These are phyloP conservation scores for Bryum argenteum DNA, from an alignment of 225 moss, liverwort and hornwort species.

Conservation along the genomic window DNA sequence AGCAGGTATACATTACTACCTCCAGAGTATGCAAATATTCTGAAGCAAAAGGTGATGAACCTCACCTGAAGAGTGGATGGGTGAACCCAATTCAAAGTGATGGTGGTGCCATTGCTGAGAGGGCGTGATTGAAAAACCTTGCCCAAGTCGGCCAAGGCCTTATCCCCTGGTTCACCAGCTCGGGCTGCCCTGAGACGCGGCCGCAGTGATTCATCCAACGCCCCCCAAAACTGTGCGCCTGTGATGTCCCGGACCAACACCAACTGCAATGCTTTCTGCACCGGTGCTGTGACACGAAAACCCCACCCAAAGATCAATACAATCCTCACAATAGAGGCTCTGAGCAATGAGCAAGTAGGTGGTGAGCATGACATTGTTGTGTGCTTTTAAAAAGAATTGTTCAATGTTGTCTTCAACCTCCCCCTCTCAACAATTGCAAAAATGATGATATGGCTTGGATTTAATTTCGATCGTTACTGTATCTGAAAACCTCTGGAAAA, in stretches of 20 bases:
- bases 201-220: slow-evolving; percentile 64
- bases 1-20: too few species aligned
- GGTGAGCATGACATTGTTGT: too few species aligned
- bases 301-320: slow-evolving; percentile 20
- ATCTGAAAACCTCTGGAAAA: too few species aligned
- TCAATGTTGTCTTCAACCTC: too few species aligned
- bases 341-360: too few species aligned
- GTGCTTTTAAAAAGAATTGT: too few species aligned
- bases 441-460: too few species aligned
- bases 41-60: neutral
- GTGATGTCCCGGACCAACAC: slow-evolving; percentile 75
- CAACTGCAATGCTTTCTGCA: slow-evolving; percentile 65
- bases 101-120: slow-evolving; percentile 49
- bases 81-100: slow-evolving; percentile 66
- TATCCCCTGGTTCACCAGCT: slow-evolving; percentile 50
- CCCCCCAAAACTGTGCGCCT: slow-evolving; percentile 79
- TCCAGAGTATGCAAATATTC: too few species aligned
- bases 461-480: too few species aligned
- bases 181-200: slow-evolving; percentile 60
- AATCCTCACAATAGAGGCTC: neutral
- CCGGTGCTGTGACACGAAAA: slow-evolving; percentile 38
- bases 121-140: slow-evolving; percentile 54
- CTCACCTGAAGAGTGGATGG: slow-evolving; percentile 56
- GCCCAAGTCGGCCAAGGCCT: slow-evolving; percentile 55
- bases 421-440: too few species aligned